Percentiles rank a stretch among this genome's conserved stretches.
Evolutionary conservation across 192 early-diverging fungal species (phyloP).

Genomic region (Linnemannia zychae): DNA sequence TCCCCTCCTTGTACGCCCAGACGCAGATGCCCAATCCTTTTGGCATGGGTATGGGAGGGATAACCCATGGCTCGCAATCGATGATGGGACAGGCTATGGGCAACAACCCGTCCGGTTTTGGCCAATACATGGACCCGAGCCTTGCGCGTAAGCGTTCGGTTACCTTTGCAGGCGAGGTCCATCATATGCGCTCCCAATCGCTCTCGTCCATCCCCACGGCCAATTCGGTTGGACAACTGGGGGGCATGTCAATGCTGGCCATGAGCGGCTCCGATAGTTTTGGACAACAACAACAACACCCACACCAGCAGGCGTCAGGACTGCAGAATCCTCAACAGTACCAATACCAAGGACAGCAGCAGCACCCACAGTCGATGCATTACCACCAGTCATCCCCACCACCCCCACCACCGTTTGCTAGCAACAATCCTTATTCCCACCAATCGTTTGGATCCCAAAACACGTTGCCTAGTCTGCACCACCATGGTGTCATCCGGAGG

Average conservation of each 20-base stretch:
- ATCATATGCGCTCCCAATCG: constrained; percentile 43
- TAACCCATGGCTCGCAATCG: constrained; percentile 13
- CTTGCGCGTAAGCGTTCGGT: constrained; percentile 36
- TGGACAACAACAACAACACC: constrained; percentile 38
- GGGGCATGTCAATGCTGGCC: constrained; percentile 39
- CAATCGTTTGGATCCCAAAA: constrained; percentile 23
- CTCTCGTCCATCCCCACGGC: constrained; percentile 41
- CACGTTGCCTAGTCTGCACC: constrained; percentile 22
- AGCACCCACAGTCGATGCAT: constrained; percentile 18
- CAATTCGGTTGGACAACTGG: constrained; percentile 22
- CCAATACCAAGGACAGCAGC: constrained; percentile 28
- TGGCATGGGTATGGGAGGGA: constrained; percentile 39
- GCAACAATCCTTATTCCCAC: constrained; percentile 14
- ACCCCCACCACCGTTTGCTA: constrained; percentile 17
- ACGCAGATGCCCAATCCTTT: constrained; percentile 29
- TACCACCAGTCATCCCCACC: constrained; percentile 24
- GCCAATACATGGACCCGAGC: constrained; percentile 34
- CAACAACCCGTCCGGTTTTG: constrained; percentile 16
- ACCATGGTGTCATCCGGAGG: constrained; percentile 35
- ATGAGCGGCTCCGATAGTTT: constrained; percentile 24
- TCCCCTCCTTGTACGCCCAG: constrained; percentile 37
- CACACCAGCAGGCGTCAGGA: constrained; percentile 6
- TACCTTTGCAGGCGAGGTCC: constrained; percentile 45
- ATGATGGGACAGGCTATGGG: constrained; percentile 45
- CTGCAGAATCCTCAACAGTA: constrained; percentile 2